Evolutionary conservation across 2,329 filamentous ascomycete genomes (phyloP).

Genomic region (Hypomyces perniciosus): DNA sequence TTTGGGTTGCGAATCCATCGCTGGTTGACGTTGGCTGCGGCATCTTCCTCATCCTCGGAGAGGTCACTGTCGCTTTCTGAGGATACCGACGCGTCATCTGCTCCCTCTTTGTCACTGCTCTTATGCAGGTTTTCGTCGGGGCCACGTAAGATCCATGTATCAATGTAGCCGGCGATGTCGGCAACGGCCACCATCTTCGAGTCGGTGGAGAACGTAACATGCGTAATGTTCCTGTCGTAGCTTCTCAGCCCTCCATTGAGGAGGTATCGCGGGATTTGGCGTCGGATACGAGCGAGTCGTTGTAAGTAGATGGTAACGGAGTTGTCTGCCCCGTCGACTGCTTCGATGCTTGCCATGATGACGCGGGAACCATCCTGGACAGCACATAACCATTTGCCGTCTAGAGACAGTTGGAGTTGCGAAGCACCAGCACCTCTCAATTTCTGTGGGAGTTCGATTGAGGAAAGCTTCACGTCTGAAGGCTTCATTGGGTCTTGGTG

Average conservation of each 20-base stretch:
- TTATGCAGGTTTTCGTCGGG: constrained; percentile 25
- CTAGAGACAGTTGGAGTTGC: constrained; percentile 61
- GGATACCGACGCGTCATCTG: constrained; percentile 29
- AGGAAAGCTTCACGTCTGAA: constrained; percentile 63
- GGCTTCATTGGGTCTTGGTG: constrained; percentile 43
- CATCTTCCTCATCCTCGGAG: constrained; percentile 40
- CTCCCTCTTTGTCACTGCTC: constrained; percentile 25
- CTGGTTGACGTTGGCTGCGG: constrained; percentile 34
- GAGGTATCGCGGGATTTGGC: constrained; percentile 48
- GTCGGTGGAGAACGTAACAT: constrained; percentile 72
- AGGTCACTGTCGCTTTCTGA: constrained; percentile 32
- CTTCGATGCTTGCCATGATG: constrained; percentile 35
- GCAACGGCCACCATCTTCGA: constrained; percentile 71
- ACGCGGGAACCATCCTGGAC: constrained; percentile 57
- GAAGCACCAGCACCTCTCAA: constrained; percentile 60
- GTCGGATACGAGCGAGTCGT: constrained; percentile 47
- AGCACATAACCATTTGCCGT: constrained; percentile 63
- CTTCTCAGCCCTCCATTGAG: constrained; percentile 61
- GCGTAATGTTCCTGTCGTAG: constrained; percentile 72
- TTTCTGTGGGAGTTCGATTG: constrained; percentile 56
- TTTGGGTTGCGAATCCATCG: constrained; percentile 72
- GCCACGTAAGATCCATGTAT: constrained; percentile 71
- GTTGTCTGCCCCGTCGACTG: constrained; percentile 13
- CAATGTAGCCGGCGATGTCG: constrained; percentile 78
- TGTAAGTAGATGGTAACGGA: constrained; percentile 32